phyloP scores from a whole-genome alignment of 495 filamentous ascomycete genomes.

The Aspergillus indologenus region DNA sequence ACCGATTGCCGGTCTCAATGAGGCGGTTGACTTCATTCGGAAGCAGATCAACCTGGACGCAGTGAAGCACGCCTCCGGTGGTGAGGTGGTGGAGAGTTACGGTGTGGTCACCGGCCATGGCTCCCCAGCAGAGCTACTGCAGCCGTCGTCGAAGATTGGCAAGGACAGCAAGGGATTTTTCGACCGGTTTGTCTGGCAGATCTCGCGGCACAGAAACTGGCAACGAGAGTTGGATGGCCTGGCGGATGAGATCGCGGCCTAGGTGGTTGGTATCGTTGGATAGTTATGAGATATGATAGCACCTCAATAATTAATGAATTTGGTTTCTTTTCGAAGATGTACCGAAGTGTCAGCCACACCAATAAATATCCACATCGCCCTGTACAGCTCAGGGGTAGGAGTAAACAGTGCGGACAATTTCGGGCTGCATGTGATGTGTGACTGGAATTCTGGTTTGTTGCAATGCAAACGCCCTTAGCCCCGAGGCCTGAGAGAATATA shows the following conservation, averaged over 20 bases:
- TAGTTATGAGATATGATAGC: constrained; percentile 8
- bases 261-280: constrained; percentile 3
- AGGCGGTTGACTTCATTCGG: constrained; percentile 63
- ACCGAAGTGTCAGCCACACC: background rate
- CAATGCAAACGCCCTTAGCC: background rate
- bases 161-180: constrained; percentile 58
- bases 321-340: background rate
- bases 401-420: background rate
- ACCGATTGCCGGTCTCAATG: constrained; percentile 70
- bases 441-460: background rate
- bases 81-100: constrained; percentile 54
- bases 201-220: constrained; percentile 69
- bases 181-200: constrained; percentile 62
- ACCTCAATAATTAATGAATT: background rate
- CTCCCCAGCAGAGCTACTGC: constrained; percentile 46
- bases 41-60: constrained; percentile 48
- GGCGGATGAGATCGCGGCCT: constrained; percentile 35
- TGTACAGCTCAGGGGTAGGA: background rate
- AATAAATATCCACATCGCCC: background rate
- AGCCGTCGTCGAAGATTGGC: constrained; percentile 31
- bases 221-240: constrained; percentile 70
- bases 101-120: constrained; percentile 38
- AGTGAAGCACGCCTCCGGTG: constrained; percentile 51
- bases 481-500: background rate
- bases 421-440: constrained; percentile 8